A percentile compares a stretch with the other conserved stretches of the same genome.
Evolutionary conservation across 495 filamentous ascomycete genomes (phyloP).

Genomic region (Halenospora varia): DNA sequence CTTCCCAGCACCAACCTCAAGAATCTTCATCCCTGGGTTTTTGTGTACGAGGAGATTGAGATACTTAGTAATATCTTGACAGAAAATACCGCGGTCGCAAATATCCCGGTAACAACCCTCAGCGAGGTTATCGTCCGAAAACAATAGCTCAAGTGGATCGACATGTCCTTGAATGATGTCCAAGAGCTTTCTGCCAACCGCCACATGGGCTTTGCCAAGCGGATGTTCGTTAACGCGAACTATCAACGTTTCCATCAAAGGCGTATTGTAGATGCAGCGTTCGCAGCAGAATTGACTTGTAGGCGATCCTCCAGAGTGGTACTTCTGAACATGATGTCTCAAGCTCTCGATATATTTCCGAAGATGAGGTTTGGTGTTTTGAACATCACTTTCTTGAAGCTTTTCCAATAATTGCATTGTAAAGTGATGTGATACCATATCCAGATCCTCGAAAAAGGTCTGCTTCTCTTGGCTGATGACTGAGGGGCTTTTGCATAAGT

Average conservation of each 20-base stretch:
- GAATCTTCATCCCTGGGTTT: conserved; percentile 35
- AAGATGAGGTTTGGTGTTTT: not conserved
- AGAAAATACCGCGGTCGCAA: not conserved
- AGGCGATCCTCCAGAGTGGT: not conserved
- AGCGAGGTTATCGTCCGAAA: not conserved
- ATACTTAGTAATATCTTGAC: not conserved
- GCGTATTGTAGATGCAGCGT: not conserved
- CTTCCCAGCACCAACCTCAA: conserved; percentile 45
- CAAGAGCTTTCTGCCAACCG: not conserved
- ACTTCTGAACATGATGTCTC: not conserved
- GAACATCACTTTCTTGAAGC: not conserved
- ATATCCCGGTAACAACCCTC: conserved; percentile 7
- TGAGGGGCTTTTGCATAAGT: not conserved
- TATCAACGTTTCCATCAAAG: not conserved
- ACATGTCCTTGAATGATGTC: not conserved
- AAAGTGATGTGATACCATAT: not conserved
- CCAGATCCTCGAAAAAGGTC: not conserved
- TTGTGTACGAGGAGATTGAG: conserved; percentile 33
- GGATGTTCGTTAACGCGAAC: not conserved
- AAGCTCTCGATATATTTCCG: not conserved
- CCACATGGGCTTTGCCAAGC: not conserved
- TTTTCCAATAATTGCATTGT: not conserved
- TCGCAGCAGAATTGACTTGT: not conserved
- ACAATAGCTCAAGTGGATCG: not conserved
- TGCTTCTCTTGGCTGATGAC: not conserved